Evolutionary conservation across 257 asterid species (phyloP).

Genomic region (Phtheirospermum japonicum): DNA sequence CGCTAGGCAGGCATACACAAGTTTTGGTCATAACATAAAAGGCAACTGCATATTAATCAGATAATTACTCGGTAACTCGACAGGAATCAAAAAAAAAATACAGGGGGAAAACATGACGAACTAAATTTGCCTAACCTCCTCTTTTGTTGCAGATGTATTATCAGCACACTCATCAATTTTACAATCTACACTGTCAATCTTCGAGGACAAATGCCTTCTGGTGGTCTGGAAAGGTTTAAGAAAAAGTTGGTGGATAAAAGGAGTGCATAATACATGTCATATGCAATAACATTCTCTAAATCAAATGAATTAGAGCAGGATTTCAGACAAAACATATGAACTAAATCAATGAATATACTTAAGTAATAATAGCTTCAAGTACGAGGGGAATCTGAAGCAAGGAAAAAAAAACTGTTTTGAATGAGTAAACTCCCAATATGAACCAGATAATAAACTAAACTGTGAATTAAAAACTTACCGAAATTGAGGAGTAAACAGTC

Average conservation of each 20-base stretch:
- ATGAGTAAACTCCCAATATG: constrained; percentile 7
- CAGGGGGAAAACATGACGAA: constrained; percentile 13
- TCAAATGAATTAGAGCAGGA: constrained; percentile 7
- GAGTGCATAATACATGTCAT: background rate
- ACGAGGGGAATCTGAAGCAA: background rate
- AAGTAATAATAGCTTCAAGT: constrained; percentile 10
- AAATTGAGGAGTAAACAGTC: constrained; percentile 61
- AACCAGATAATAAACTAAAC: constrained; percentile 16
- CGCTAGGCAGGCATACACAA: too few relatives aligned
- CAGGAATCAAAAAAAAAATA: constrained; percentile 16
- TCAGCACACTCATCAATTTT: constrained; percentile 74
- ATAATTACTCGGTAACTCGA: constrained; percentile 27
- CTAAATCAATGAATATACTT: background rate
- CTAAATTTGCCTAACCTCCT: constrained; percentile 52
- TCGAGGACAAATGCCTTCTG: constrained; percentile 61
- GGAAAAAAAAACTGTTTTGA: constrained; percentile 9
- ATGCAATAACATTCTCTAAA: constrained; percentile 14
- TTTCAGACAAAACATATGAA: background rate
- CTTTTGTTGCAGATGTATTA: constrained; percentile 54
- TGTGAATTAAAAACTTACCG: constrained; percentile 46
- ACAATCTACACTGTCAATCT: constrained; percentile 64
- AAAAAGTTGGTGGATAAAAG: constrained; percentile 17
- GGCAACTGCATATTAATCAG: constrained; percentile 16
- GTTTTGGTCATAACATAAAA: background rate
- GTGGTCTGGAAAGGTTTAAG: constrained; percentile 53